Percentiles rank a stretch among this genome's conserved stretches.
phyloP scores from a whole-genome alignment of 257 asterid genomes.

The Parsonsia alboflavescens region DNA sequence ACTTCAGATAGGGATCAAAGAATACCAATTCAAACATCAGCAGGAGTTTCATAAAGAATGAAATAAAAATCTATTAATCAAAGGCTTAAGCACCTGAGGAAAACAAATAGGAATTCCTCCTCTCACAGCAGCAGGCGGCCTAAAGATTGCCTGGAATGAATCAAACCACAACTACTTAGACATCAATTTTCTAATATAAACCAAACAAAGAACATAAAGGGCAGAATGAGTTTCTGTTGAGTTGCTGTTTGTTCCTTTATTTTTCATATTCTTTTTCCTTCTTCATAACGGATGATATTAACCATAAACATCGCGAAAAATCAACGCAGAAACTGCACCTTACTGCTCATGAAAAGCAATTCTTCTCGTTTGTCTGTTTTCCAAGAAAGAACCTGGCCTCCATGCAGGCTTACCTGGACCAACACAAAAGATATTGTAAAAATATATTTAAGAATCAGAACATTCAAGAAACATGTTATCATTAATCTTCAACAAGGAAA shows the following conservation, averaged over 20 bases:
- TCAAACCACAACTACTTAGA: neutral
- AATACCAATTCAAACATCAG: neutral
- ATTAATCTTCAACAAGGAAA: neutral
- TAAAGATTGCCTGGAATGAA: constrained; percentile 56
- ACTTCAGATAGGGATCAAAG: constrained; percentile 29
- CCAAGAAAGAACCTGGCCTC: constrained; percentile 97
- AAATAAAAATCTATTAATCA: neutral
- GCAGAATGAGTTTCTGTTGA: neutral
- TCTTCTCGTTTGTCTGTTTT: constrained; percentile 67
- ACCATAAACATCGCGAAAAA: neutral
- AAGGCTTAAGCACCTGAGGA: constrained; percentile 58
- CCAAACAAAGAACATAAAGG: neutral
- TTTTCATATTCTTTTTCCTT: neutral
- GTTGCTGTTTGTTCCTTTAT: neutral
- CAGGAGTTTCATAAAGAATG: neutral
- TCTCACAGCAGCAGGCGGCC: constrained; percentile 78
- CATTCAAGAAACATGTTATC: neutral
- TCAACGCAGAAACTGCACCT: constrained; percentile 37
- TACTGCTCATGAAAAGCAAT: constrained; percentile 59
- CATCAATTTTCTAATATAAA: constrained; percentile 1
- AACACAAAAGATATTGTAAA: neutral
- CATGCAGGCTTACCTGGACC: constrained; percentile 77
- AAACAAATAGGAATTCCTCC: constrained; percentile 92
- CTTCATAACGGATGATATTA: neutral
- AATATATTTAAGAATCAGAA: neutral